These are phyloP conservation scores for Dendrobium officinale DNA, from an alignment of 106 monocot genomes.

Conservation along the genomic window DNA sequence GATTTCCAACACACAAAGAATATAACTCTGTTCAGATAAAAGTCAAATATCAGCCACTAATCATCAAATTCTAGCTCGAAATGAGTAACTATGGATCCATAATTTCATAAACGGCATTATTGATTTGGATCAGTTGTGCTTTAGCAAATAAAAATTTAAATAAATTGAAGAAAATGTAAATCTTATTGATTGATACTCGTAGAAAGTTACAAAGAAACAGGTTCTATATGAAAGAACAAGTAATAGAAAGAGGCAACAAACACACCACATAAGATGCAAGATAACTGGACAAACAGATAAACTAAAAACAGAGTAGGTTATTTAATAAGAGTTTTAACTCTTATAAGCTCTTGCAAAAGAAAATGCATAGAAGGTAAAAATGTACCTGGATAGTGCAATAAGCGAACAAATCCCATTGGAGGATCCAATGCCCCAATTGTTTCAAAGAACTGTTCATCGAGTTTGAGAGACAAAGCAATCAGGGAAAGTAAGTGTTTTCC, in stretches of 20 bases:
- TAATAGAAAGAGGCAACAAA: not conserved
- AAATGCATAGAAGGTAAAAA: not conserved
- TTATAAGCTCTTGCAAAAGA: not conserved
- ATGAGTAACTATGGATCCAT: no score
- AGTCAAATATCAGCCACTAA: no score
- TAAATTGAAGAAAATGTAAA: no score
- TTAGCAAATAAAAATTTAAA: no score
- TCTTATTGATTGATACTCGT: not conserved
- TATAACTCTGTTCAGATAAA: no score
- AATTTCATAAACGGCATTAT: no score
- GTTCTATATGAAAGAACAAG: not conserved
- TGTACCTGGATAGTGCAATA: constrained; percentile 82
- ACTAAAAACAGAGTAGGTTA: not conserved
- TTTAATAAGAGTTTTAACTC: not conserved
- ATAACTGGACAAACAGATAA: not conserved
- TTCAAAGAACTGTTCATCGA: constrained; percentile 71
- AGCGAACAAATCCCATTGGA: constrained; percentile 56
- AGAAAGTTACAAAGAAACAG: not conserved
- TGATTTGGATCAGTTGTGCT: no score
- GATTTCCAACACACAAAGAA: no score
- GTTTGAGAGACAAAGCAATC: constrained; percentile 70
- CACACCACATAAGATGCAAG: not conserved
- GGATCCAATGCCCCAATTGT: constrained; percentile 46
- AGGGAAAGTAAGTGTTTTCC: constrained; percentile 47
- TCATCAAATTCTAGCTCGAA: no score